Evolutionary conservation across 495 filamentous ascomycete species (phyloP).

Genomic region (Trichoderma gamsii): DNA sequence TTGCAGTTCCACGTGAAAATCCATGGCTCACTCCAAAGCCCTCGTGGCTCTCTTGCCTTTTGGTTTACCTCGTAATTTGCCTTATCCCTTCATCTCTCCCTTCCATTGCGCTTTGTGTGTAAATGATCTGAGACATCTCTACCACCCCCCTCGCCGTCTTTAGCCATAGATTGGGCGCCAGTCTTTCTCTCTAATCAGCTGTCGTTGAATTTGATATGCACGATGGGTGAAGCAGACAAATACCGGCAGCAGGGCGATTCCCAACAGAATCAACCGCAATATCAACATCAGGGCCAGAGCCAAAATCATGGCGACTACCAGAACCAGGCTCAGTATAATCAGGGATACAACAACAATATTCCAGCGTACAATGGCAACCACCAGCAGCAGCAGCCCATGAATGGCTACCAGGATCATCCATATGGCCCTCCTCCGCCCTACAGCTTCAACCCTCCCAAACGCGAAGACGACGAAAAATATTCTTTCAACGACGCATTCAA

Average conservation of each 20-base stretch:
- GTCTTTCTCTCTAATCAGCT: neutral
- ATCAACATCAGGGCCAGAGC: neutral
- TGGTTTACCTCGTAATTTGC: neutral
- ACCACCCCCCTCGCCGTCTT: neutral
- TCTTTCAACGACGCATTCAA: slow-evolving; percentile 76
- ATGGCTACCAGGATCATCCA: slow-evolving; percentile 20
- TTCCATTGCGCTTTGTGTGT: neutral
- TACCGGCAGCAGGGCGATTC: slow-evolving; percentile 10
- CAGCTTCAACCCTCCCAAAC: slow-evolving; percentile 13
- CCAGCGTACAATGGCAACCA: neutral
- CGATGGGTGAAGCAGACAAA: slow-evolving; percentile 15
- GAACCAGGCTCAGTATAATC: slow-evolving; percentile 16
- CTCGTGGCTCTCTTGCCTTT: neutral
- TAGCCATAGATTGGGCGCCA: neutral
- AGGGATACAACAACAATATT: slow-evolving; percentile 18
- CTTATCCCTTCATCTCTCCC: neutral
- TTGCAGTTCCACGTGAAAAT: neutral
- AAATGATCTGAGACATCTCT: neutral
- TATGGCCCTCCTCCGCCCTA: slow-evolving; percentile 12
- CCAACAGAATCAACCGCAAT: slow-evolving; percentile 11
- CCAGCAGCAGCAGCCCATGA: neutral
- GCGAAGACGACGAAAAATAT: slow-evolving; percentile 36
- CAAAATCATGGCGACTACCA: slow-evolving; percentile 18
- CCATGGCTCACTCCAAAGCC: neutral
- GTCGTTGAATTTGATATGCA: neutral